These are phyloP conservation scores for Venturia nashicola DNA, from an alignment of 2,329 filamentous ascomycete genomes.

Conservation along the genomic window DNA sequence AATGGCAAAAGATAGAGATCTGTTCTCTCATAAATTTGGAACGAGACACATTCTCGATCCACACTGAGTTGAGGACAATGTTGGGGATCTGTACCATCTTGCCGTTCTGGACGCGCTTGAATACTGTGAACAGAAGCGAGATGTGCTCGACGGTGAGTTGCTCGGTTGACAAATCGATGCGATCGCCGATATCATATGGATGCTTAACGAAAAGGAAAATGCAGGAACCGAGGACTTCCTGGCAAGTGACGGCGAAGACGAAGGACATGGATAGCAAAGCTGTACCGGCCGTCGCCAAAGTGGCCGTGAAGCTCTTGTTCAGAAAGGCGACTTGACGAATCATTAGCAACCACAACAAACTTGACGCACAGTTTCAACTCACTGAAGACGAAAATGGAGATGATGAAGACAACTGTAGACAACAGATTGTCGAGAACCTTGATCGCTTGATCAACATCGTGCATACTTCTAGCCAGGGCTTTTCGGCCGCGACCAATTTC, in stretches of 20 bases:
- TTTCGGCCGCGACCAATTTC: constrained; percentile 80
- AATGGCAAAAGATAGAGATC: constrained; percentile 68
- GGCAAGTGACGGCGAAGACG: constrained; percentile 80
- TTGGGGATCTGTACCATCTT: constrained; percentile 79
- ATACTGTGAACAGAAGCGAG: constrained; percentile 84
- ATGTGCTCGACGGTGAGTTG: constrained; percentile 83
- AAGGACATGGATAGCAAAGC: constrained; percentile 92
- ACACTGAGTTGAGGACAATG: constrained; percentile 80
- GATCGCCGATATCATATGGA: constrained; percentile 89
- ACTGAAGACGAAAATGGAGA: constrained; percentile 74
- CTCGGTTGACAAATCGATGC: constrained; percentile 63
- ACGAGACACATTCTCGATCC: constrained; percentile 88
- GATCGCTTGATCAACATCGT: constrained; percentile 92
- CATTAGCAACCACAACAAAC: constrained; percentile 10
- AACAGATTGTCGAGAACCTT: constrained; percentile 80
- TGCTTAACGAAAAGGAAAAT: constrained; percentile 99
- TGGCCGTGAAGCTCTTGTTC: constrained; percentile 72
- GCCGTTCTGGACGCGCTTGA: constrained; percentile 70
- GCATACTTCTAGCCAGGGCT: constrained; percentile 84
- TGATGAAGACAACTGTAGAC: constrained; percentile 65
- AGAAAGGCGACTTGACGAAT: constrained; percentile 60
- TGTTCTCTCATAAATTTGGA: constrained; percentile 86
- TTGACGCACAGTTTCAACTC: constrained; percentile 25
- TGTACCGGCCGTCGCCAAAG: constrained; percentile 80
- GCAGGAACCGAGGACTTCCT: constrained; percentile 95